Evolutionary conservation across 139 green algal genomes (phyloP).

Genomic region (Deuterostichococcus epilithicus): DNA sequence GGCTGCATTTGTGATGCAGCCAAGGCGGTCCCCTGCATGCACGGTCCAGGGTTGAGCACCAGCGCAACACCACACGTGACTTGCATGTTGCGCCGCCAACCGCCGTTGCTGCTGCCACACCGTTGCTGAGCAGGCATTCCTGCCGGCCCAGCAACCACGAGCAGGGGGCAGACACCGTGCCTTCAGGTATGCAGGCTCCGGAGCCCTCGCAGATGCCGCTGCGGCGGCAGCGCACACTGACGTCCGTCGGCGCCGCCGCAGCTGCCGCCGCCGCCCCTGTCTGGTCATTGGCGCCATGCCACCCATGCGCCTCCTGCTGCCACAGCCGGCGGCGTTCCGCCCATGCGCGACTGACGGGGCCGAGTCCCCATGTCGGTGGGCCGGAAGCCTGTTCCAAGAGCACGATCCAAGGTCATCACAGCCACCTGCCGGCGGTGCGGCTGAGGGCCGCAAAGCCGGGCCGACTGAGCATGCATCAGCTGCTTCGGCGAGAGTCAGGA

Average conservation of each 20-base stretch:
- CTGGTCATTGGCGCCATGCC: no score
- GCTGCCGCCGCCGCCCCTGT: no score
- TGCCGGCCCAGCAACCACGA: neutral
- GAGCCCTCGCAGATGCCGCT: slow-evolving; percentile 64
- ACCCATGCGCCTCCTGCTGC: neutral
- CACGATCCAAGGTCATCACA: neutral
- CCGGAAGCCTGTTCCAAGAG: neutral
- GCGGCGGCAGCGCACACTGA: slow-evolving; percentile 46
- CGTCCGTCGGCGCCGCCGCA: slow-evolving; percentile 22
- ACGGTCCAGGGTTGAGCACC: neutral
- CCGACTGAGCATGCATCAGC: no score
- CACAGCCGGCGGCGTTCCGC: neutral
- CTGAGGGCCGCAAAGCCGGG: no score
- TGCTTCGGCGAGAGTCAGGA: no score
- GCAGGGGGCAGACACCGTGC: neutral
- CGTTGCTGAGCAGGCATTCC: neutral
- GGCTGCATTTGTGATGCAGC: slow-evolving; percentile 38
- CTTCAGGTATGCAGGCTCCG: slow-evolving; percentile 12
- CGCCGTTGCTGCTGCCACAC: neutral
- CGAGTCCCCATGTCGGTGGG: neutral
- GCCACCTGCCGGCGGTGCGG: no score
- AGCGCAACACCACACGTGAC: neutral
- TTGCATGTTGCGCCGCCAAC: neutral
- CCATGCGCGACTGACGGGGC: neutral
- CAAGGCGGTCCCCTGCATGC: slow-evolving; percentile 33